Evolutionary conservation across 805 yeast genomes (phyloP).

Genomic region (Ogataea polymorpha): DNA sequence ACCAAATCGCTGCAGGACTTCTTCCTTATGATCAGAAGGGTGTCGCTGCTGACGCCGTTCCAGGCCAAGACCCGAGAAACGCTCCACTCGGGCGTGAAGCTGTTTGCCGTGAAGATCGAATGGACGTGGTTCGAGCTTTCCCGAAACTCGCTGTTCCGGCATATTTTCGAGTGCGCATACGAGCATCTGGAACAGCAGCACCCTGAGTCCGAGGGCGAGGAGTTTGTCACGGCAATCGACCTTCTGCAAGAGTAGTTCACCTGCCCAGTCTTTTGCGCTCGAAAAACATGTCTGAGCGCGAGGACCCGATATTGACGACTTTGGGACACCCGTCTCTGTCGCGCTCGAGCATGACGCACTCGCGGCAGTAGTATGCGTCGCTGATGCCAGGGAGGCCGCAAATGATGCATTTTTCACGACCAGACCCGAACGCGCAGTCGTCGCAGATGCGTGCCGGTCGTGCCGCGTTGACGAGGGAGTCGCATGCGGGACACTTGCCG

Average conservation of each 20-base stretch:
- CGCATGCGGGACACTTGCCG: conserved; percentile 89
- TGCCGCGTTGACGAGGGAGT: conserved; percentile 73
- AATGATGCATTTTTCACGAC: conserved; percentile 65
- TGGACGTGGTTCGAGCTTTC: conserved; percentile 55
- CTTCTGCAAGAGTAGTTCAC: conserved; percentile 3
- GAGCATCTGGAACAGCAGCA: conserved; percentile 4
- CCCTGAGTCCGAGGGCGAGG: conserved; percentile 16
- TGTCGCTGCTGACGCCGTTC: conserved; percentile 53
- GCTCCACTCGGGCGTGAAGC: conserved; percentile 42
- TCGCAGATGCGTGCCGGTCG: conserved; percentile 72
- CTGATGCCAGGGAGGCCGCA: conserved; percentile 59
- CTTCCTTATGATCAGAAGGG: conserved; percentile 35
- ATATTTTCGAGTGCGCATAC: conserved; percentile 8
- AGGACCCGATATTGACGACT: conserved; percentile 76
- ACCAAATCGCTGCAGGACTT: conserved; percentile 37
- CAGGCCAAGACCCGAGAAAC: conserved; percentile 49
- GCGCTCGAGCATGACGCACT: conserved; percentile 75
- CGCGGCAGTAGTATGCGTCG: conserved; percentile 80
- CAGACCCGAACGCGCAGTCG: conserved; percentile 76
- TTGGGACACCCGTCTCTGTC: conserved; percentile 93
- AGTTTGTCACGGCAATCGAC: conserved; percentile 21
- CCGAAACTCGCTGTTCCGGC: conserved; percentile 31
- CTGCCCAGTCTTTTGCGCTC: conserved; percentile 44
- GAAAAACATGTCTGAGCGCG: conserved; percentile 60
- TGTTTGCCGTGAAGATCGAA: conserved; percentile 50